Conservation (phyloP, 1,284 basidiomycete species). For the Tylopilus orsonianus region DNA sequence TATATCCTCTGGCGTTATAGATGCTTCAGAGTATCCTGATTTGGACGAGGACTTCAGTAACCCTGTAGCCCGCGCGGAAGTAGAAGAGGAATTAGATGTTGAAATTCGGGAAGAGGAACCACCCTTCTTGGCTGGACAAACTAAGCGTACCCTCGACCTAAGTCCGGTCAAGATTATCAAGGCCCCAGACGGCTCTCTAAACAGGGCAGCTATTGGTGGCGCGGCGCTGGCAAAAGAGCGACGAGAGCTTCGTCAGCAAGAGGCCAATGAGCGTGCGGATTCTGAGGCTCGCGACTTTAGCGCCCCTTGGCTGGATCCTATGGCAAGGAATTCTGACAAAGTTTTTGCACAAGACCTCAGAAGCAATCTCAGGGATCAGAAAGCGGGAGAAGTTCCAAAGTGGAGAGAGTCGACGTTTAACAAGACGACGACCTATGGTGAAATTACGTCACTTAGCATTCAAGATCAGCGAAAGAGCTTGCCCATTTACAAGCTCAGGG, state of each 20-base stretch:
- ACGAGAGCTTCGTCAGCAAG: slow-evolving; percentile 90
- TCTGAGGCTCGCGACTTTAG: slow-evolving; percentile 92
- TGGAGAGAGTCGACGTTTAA: slow-evolving; percentile 96
- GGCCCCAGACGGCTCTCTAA: slow-evolving; percentile 92
- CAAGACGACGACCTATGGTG: slow-evolving; percentile 95
- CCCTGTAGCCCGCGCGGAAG: slow-evolving; percentile 76
- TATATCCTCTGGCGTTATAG: slow-evolving; percentile 92
- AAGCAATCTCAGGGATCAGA: slow-evolving; percentile 80
- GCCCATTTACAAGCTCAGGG: slow-evolving; percentile 96
- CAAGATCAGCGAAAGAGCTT: slow-evolving; percentile 90
- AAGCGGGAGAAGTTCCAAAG: slow-evolving; percentile 78
- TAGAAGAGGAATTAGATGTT: slow-evolving; percentile 96
- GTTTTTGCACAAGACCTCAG: slow-evolving; percentile 94
- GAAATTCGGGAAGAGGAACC: slow-evolving; percentile 98
- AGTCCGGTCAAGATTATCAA: slow-evolving; percentile 98
- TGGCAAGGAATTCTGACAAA: slow-evolving; percentile 86
- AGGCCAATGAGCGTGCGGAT: slow-evolving; percentile 92
- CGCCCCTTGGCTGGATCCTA: slow-evolving; percentile 97
- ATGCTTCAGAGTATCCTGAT: slow-evolving; percentile 94
- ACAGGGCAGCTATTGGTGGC: slow-evolving; percentile 92
- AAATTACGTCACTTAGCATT: slow-evolving; percentile 88
- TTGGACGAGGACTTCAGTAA: slow-evolving; percentile 88
- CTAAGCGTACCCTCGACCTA: slow-evolving; percentile 90
- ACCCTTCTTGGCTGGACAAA: slow-evolving; percentile 94
- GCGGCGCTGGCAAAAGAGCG: slow-evolving; percentile 94